phyloP scores from a whole-genome alignment of 2,329 filamentous ascomycete genomes.

The Periconia digitata region DNA sequence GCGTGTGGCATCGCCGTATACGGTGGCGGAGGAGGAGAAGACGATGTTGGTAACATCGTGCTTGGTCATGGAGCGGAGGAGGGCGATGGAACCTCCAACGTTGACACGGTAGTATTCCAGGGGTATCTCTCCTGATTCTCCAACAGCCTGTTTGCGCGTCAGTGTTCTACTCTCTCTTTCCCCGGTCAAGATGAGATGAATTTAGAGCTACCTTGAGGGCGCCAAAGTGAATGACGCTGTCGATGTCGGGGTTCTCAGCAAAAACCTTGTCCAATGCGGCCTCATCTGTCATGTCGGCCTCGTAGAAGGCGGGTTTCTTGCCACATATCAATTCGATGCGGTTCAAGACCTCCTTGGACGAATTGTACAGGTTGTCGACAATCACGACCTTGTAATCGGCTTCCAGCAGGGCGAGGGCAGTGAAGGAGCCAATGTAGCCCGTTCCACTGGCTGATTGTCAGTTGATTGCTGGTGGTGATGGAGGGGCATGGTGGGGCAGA shows the following conservation, averaged over 20 bases:
- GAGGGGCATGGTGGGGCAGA: slow-evolving; percentile 32
- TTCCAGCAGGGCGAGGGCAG: slow-evolving; percentile 84
- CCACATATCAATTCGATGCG: slow-evolving; percentile 93
- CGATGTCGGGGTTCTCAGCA: slow-evolving; percentile 83
- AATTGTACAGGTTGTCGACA: slow-evolving; percentile 96
- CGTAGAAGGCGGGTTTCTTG: slow-evolving; percentile 81
- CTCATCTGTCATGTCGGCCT: slow-evolving; percentile 87
- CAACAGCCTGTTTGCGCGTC: slow-evolving; percentile 69
- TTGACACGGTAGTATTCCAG: slow-evolving; percentile 98
- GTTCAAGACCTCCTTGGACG: slow-evolving; percentile 85
- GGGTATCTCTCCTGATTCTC: slow-evolving; percentile 90
- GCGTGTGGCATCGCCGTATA: slow-evolving; percentile 96
- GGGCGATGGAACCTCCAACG: slow-evolving; percentile 85
- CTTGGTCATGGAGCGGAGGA: slow-evolving; percentile 83
- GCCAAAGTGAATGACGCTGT: slow-evolving; percentile 98
- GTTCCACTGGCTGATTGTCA: slow-evolving; percentile 68
- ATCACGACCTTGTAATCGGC: slow-evolving; percentile 97
- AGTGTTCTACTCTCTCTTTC: background rate
- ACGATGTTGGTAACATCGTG: slow-evolving; percentile 96
- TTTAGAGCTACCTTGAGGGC: slow-evolving; percentile 76
- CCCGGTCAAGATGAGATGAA: background rate
- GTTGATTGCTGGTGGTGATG: slow-evolving; percentile 12
- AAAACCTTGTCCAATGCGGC: slow-evolving; percentile 84
- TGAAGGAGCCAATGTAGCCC: slow-evolving; percentile 99
- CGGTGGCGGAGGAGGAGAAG: slow-evolving; percentile 96